Evolutionary conservation across 345 rosid species (phyloP).

Genomic region (Corymbia maculata): DNA sequence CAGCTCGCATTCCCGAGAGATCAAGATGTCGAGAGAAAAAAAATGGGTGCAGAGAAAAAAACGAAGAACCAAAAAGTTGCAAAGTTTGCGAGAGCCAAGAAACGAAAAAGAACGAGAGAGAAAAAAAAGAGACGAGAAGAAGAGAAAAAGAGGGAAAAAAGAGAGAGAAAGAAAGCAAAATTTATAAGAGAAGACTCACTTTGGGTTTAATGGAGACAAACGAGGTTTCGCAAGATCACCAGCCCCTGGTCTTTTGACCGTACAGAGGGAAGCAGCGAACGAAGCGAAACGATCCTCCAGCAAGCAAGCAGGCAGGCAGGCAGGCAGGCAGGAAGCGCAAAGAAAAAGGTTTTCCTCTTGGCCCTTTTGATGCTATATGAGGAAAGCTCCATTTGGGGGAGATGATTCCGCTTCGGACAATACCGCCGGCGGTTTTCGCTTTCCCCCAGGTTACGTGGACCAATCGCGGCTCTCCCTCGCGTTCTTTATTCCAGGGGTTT

Average conservation of each 20-base stretch:
- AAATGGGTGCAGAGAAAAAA: background rate
- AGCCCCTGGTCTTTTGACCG: background rate
- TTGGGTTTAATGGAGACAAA: background rate
- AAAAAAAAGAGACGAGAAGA: background rate
- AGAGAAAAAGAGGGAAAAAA: background rate
- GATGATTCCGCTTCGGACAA: background rate
- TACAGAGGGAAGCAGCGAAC: background rate
- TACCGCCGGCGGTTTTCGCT: constrained; percentile 4
- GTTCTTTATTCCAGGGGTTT: background rate
- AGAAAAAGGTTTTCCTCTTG: background rate
- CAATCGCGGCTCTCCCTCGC: background rate
- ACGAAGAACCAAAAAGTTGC: background rate
- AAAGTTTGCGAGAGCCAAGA: background rate
- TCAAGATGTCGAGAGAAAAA: background rate
- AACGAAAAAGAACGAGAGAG: background rate
- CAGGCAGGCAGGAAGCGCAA: background rate
- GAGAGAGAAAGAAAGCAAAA: background rate
- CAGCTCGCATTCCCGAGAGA: background rate
- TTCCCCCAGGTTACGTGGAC: constrained; percentile 6
- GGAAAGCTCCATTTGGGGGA: constrained; percentile 11
- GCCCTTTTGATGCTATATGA: constrained; percentile 9
- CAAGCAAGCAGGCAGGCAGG: too few species aligned
- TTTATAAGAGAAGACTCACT: background rate
- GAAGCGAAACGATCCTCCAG: background rate
- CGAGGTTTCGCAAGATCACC: background rate